Percentiles rank a stretch among this genome's conserved stretches.
These are phyloP conservation scores for Durusdinium trenchii DNA, from an alignment of 73 alveolate genomes.

Conservation along the genomic window DNA sequence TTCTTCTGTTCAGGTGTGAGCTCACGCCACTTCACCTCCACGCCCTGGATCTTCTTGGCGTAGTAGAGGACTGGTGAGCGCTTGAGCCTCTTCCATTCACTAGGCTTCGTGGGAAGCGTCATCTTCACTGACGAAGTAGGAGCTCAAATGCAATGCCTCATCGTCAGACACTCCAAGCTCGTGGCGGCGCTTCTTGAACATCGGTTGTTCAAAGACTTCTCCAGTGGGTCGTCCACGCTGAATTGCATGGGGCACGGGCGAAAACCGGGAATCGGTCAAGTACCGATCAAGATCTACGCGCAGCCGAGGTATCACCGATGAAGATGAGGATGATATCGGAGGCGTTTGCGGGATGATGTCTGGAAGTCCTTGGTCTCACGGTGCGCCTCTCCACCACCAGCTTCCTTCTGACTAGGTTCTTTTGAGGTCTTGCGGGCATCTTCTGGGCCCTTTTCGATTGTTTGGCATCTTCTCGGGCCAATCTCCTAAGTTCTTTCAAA, in stretches of 20 bases:
- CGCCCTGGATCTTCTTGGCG: background rate
- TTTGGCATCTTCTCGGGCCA: background rate
- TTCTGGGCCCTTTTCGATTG: background rate
- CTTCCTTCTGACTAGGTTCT: background rate
- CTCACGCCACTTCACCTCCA: background rate
- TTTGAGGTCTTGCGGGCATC: background rate
- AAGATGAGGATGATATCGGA: background rate
- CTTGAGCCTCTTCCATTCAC: background rate
- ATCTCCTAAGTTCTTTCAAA: background rate
- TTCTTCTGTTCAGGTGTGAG: background rate
- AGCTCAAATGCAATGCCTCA: no score
- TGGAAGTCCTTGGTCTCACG: background rate
- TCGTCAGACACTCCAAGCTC: background rate
- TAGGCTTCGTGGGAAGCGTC: background rate
- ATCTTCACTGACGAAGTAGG: background rate
- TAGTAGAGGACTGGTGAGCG: background rate
- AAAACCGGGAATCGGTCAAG: background rate
- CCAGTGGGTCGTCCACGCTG: background rate
- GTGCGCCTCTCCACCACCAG: background rate
- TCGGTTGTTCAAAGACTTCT: background rate
- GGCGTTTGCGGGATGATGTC: background rate
- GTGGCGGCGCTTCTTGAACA: slow-evolving; percentile 16
- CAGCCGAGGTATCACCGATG: background rate
- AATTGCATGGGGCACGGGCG: no score
- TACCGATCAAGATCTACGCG: background rate